Evolutionary conservation across 2,329 filamentous ascomycete species (phyloP).

Genomic region (Pseudogymnoascus sp.): DNA sequence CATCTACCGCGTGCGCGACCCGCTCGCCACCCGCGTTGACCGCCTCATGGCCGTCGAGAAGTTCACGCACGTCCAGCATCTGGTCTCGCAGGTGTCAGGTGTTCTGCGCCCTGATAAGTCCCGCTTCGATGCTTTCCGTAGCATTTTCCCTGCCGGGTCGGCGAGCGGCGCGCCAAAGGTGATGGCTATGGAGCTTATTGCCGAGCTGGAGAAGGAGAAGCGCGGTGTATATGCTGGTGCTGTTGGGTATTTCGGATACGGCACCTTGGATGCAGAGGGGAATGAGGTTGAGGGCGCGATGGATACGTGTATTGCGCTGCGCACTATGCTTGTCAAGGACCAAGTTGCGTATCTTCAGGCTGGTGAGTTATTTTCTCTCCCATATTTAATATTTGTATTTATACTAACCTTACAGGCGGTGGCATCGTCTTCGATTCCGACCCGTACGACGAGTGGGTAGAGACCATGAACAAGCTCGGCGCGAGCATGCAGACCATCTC

Average conservation of each 20-base stretch:
- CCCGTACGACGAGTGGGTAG: constrained; percentile 83
- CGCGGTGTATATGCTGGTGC: constrained; percentile 92
- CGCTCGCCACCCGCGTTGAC: constrained; percentile 82
- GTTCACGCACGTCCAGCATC: constrained; percentile 95
- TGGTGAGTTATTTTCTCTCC: constrained; percentile 35
- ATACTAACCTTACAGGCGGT: constrained; percentile 47
- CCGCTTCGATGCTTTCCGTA: constrained; percentile 90
- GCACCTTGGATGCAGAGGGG: constrained; percentile 59
- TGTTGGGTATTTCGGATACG: constrained; percentile 93
- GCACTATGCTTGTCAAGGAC: constrained; percentile 93
- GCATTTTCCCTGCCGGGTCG: constrained; percentile 94
- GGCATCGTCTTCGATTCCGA: constrained; percentile 95
- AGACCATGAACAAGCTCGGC: constrained; percentile 94
- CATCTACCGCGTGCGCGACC: constrained; percentile 91
- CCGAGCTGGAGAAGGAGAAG: constrained; percentile 89
- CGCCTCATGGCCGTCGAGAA: constrained; percentile 88
- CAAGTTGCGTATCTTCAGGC: constrained; percentile 85
- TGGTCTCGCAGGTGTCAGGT: constrained; percentile 92
- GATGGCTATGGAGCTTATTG: constrained; percentile 93
- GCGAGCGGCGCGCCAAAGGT: constrained; percentile 96
- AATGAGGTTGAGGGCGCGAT: constrained; percentile 72
- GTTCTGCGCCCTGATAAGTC: constrained; percentile 77
- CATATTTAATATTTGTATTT: neutral
- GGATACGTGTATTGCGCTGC: constrained; percentile 67
- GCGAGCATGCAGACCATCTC: constrained; percentile 86